phyloP scores from a whole-genome alignment of 2,329 filamentous ascomycete genomes.

The Endothia cerciana region DNA sequence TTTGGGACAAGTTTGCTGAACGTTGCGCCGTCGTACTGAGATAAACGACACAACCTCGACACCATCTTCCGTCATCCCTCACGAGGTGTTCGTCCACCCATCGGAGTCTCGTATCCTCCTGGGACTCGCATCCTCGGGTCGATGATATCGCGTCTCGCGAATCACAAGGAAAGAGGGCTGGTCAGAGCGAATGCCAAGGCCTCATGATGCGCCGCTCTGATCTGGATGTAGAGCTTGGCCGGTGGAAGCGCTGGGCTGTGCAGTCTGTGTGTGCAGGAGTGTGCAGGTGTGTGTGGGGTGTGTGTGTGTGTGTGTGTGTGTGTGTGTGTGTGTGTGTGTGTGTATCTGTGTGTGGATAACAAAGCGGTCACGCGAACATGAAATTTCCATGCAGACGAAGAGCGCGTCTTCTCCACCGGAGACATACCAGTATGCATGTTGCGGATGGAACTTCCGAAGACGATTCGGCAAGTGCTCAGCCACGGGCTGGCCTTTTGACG shows the following conservation, averaged over 20 bases:
- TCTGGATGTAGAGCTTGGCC: not conserved
- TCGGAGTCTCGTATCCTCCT: slow-evolving; percentile 1
- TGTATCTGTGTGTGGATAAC: not conserved
- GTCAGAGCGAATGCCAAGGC: not conserved
- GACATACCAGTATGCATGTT: not conserved
- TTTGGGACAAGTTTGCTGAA: not conserved
- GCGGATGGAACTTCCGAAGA: slow-evolving; percentile 18
- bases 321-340: not conserved
- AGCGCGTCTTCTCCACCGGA: not conserved
- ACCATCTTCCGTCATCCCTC: not conserved
- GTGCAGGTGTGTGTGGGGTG: not conserved
- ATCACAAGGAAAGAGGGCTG: not conserved
- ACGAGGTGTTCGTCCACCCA: not conserved
- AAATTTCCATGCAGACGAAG: not conserved
- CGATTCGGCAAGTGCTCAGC: slow-evolving; percentile 1
- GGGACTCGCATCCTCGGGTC: not conserved
- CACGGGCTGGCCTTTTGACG: not conserved
- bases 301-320: not conserved
- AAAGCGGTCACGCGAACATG: not conserved
- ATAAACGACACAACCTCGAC: not conserved
- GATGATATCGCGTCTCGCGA: not conserved
- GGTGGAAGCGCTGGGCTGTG: not conserved
- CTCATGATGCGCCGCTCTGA: not conserved
- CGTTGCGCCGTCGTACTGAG: not conserved
- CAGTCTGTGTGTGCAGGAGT: not conserved